Conservation (phyloP, 768 basidiomycete species). For the Auricularia sp. region DNA sequence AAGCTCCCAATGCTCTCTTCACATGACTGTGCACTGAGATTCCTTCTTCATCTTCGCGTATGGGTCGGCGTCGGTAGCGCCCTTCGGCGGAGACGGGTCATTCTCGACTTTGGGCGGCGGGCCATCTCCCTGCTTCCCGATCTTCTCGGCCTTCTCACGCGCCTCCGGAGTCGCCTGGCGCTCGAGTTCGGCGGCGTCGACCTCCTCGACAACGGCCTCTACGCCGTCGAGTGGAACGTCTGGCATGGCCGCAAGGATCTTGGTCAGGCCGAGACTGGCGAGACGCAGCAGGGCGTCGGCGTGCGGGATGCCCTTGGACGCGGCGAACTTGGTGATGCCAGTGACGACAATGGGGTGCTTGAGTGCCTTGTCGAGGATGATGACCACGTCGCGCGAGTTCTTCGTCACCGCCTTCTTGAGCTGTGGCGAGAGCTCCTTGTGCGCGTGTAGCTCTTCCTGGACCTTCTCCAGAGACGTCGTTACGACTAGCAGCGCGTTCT, state of each 20-base stretch:
- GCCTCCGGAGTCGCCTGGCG: conserved; percentile 7
- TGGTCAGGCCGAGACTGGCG: conserved; percentile 8
- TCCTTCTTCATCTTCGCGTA: conserved; percentile 10
- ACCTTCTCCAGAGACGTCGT: conserved; percentile 10
- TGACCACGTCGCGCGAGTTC: conserved; percentile 11
- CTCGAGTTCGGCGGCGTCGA: conserved; percentile 11
- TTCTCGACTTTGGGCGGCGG: not conserved
- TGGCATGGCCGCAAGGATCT: conserved; percentile 9
- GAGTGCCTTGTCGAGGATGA: conserved; percentile 13
- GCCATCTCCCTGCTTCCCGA: conserved; percentile 5
- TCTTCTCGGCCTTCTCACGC: conserved; percentile 3
- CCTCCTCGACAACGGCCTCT: conserved; percentile 6
- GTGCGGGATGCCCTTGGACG: conserved; percentile 10
- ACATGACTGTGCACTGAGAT: conserved; percentile 4
- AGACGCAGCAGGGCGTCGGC: conserved; percentile 10
- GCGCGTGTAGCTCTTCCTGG: conserved; percentile 3
- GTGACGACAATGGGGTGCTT: conserved; percentile 13
- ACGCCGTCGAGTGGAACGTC: conserved; percentile 4
- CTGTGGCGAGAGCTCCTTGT: conserved; percentile 1
- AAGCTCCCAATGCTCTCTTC: not conserved
- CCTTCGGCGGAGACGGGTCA: not conserved
- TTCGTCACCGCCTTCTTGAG: conserved; percentile 5
- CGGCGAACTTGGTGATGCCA: conserved; percentile 11
- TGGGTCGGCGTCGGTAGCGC: conserved; percentile 3
- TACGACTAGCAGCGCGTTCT: conserved; percentile 12